These are phyloP conservation scores for Kazachstania viticola DNA, from an alignment of 805 yeast genomes.

Conservation along the genomic window DNA sequence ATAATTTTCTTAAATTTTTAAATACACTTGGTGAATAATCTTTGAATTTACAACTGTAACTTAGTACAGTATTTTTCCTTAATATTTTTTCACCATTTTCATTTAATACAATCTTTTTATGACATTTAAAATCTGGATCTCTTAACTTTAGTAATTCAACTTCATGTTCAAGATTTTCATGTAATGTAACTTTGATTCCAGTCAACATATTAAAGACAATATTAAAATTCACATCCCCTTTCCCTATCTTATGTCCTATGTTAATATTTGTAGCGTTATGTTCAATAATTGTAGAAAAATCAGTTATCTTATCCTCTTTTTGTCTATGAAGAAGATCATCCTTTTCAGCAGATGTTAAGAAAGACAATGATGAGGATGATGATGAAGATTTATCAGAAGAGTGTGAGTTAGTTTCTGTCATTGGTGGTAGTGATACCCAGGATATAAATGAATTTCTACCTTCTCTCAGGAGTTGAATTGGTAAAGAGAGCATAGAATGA, in stretches of 20 bases:
- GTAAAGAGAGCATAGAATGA: slow-evolving; percentile 1
- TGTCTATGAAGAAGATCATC: no score
- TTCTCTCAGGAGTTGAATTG: slow-evolving; percentile 1
- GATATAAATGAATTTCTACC: slow-evolving; percentile 1
- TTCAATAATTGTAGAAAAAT: no score
- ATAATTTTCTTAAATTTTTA: slow-evolving; percentile 63
- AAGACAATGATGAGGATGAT: no score
- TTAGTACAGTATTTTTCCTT: slow-evolving; percentile 13
- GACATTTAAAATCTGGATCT: slow-evolving; percentile 52
- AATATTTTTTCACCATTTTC: not conserved
- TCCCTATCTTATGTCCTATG: slow-evolving; percentile 68
- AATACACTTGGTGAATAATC: slow-evolving; percentile 95
- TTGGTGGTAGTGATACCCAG: slow-evolving; percentile 2
- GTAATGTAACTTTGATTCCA: slow-evolving; percentile 73
- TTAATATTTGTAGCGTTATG: slow-evolving; percentile 1
- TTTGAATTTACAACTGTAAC: slow-evolving; percentile 90
- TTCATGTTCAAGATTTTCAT: no score
- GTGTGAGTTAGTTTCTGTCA: slow-evolving; percentile 2
- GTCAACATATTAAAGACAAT: slow-evolving; percentile 95
- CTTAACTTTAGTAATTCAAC: slow-evolving; percentile 56
- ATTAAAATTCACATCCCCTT: slow-evolving; percentile 85
- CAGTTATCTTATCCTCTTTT: no score
- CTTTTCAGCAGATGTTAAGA: not conserved
- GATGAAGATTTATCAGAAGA: not conserved
- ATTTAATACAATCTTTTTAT: slow-evolving; percentile 79